Evolutionary conservation across 208 protist species (phyloP).

Genomic region (Blechomonas ayalai): DNA sequence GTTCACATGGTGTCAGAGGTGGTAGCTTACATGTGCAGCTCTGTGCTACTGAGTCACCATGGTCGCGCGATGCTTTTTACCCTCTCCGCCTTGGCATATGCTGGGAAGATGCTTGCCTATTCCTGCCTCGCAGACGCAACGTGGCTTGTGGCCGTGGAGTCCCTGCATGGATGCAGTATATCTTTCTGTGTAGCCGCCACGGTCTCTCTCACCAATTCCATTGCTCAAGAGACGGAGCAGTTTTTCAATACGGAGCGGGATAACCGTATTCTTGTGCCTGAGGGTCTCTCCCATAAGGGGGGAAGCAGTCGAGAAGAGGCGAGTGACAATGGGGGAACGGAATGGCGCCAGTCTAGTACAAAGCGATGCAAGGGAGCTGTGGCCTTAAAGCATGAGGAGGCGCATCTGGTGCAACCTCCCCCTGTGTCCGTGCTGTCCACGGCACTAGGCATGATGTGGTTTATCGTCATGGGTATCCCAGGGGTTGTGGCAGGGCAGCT

Average conservation of each 20-base stretch:
- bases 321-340: too few species aligned
- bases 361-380: too few species aligned
- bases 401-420: not conserved
- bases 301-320: too few species aligned
- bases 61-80: not conserved
- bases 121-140: not conserved
- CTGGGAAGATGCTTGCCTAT: not conserved
- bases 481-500: not conserved
- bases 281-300: too few species aligned
- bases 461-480: conserved; percentile 1
- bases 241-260: not conserved
- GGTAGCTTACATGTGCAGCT: not conserved
- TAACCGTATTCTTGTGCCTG: too few species aligned
- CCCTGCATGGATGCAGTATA: conserved; percentile 1
- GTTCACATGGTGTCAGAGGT: conserved; percentile 4
- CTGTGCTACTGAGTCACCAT: not conserved
- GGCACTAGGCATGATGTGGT: conserved; percentile 4
- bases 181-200: not conserved
- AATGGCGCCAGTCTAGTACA: too few species aligned
- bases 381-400: too few species aligned
- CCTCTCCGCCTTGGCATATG: not conserved
- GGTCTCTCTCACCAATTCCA: not conserved
- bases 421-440: not conserved
- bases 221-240: not conserved
- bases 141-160: conserved; percentile 3